A percentile compares a stretch with the other conserved stretches of the same genome.
Evolutionary conservation across 2,329 filamentous ascomycete species (phyloP).

Genomic region (Fusarium metavorans): DNA sequence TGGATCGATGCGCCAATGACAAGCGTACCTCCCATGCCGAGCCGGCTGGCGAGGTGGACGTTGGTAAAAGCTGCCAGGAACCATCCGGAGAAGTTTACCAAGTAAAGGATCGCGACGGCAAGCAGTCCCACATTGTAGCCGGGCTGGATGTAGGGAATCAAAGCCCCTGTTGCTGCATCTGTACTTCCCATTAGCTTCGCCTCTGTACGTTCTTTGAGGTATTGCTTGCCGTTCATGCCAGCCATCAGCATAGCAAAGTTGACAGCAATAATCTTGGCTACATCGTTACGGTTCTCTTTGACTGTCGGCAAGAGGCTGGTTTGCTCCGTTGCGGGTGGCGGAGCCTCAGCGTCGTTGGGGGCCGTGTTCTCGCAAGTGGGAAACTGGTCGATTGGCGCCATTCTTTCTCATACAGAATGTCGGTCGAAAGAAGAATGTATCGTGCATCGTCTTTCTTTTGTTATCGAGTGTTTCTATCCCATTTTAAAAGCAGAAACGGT

Average conservation of each 20-base stretch:
- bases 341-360: not conserved
- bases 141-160: constrained; percentile 7
- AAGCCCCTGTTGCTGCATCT: constrained; percentile 6
- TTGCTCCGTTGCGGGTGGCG: not conserved
- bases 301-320: not conserved
- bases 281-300: not conserved
- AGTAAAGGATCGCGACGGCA: not conserved
- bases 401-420: not conserved
- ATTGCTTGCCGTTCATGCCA: not conserved
- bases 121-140: constrained; percentile 1
- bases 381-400: not conserved
- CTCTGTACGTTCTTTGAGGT: no score
- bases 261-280: not conserved
- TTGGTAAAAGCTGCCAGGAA: constrained; percentile 14
- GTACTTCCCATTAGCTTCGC: no score
- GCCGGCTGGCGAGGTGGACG: not conserved
- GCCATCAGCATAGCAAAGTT: not conserved
- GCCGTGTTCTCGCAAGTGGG: not conserved
- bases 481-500: not conserved
- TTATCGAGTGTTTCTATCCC: not conserved
- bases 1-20: not conserved
- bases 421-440: not conserved
- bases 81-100: constrained; percentile 10
- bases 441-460: not conserved
- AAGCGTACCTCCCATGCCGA: not conserved